Base-by-base conservation (phyloP, 2,329 filamentous ascomycete species). In the Mycosphaerella arachidis region DNA sequence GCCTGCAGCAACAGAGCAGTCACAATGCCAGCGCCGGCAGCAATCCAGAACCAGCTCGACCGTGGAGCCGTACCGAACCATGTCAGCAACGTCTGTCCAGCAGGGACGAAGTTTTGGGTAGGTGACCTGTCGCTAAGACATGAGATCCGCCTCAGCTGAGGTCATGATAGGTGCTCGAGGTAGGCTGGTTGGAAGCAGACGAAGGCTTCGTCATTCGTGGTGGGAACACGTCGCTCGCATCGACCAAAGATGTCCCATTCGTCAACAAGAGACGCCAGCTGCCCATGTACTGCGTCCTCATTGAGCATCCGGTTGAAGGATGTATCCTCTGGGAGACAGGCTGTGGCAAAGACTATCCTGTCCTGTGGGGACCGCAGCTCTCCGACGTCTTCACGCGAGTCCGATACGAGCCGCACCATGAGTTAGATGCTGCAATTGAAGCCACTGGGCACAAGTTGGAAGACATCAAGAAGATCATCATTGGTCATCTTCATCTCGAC, bases 251-350 rank as follows among this genome's bases (percentile, higher is more conserved):
- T 61, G 59, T 68, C 27, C 67, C 74, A 20, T 76, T 76, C 50
- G 69, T 71, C 46, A 77, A 77, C 67, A 77, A 78, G 62, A 72
- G 77, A 12, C 71, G 77, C 7, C 71, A 76, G 55, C 64, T 80
- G 57, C 72, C 76, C 27, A 67, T 79, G 53, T 71, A 79, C 57
- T 75, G 75, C 57, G 72, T 74, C 7, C 68, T 80, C 45, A 79
- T 81, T 58, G 73, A 79, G 35, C 75, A 79, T 62, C 78, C 78
- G 0, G 71, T 73, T 45, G 69, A 76, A 54, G 79, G 78, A 1
- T 66, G 78, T 5, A 79, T 81, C 59, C 69, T 80, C 8, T 80
- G 73, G 65, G 78, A 80, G 55, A 79, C 77, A 0, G 79, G 78
- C 5, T 75, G 75, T 55, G 77, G 75, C 1, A 76, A 52, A 18